These are phyloP conservation scores for Trichosporon ovoides DNA, from an alignment of 1,284 basidiomycete species.

Conservation along the genomic window DNA sequence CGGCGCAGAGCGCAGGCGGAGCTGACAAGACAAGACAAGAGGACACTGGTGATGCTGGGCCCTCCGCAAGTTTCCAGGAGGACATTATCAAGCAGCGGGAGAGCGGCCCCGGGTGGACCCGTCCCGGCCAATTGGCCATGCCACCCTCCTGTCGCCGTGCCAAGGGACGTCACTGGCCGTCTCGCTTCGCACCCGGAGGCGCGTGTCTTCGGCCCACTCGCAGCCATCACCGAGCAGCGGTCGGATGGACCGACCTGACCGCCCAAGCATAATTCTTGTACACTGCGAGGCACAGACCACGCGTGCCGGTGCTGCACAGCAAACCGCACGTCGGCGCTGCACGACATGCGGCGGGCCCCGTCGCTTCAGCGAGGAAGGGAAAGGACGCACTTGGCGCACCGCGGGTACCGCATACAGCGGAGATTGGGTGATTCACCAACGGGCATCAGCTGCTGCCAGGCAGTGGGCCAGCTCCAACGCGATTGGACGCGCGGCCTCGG, in stretches of 20 bases:
- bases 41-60: background rate
- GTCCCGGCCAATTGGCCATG: background rate
- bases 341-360: background rate
- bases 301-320: background rate
- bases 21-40: too few species aligned
- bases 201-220: background rate
- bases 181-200: background rate
- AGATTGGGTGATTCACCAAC: background rate
- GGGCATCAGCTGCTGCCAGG: background rate
- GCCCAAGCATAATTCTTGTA: background rate
- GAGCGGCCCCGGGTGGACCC: background rate
- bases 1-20: too few species aligned
- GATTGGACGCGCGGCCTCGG: background rate
- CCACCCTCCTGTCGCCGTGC: background rate
- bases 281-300: background rate
- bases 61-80: background rate
- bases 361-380: background rate
- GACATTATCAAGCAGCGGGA: background rate
- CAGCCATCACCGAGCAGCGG: slow-evolving; percentile 2
- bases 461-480: background rate
- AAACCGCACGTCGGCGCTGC: background rate
- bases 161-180: background rate
- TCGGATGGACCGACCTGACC: background rate
- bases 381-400: background rate
- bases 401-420: background rate